Conservation (phyloP, 306 rosid species). For the Prunus armeniaca region DNA sequence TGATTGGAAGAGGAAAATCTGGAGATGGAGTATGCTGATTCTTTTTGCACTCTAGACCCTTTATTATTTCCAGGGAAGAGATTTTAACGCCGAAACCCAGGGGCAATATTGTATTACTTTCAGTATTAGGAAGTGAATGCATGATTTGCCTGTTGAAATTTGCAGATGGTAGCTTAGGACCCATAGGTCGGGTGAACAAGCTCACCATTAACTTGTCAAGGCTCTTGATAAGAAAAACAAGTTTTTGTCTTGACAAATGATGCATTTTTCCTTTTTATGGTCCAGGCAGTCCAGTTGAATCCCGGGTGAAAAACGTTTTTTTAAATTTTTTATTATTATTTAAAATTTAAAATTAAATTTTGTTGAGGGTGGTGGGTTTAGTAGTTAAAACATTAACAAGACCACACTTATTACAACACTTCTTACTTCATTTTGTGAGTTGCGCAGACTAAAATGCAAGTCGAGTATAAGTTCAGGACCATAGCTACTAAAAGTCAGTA, state of each 20-base stretch:
- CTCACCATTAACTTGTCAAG: slow-evolving; percentile 15
- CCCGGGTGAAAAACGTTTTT: too few species aligned
- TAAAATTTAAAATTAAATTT: too few species aligned
- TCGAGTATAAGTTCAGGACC: too few species aligned
- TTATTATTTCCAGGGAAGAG: slow-evolving; percentile 36
- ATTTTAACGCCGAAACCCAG: slow-evolving; percentile 18
- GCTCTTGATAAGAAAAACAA: slow-evolving; percentile 20
- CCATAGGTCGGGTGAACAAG: slow-evolving; percentile 2
- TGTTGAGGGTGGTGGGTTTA: too few species aligned
- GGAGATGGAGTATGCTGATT: slow-evolving; percentile 23
- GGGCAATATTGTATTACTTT: slow-evolving; percentile 31
- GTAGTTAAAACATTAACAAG: too few species aligned
- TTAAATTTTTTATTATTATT: too few species aligned
- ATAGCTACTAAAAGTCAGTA: too few species aligned
- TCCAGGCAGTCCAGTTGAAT: not conserved
- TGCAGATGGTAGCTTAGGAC: slow-evolving; percentile 15
- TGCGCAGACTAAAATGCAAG: too few species aligned
- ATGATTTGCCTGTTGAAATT: slow-evolving; percentile 19
- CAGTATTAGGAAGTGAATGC: slow-evolving; percentile 24
- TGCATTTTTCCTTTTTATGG: not conserved
- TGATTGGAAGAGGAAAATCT: slow-evolving; percentile 11
- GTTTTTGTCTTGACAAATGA: slow-evolving; percentile 1
- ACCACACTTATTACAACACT: too few species aligned
- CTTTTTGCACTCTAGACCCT: slow-evolving; percentile 27
- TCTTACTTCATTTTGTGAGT: too few species aligned